Evolutionary conservation across 768 basidiomycete species (phyloP).

Genomic region (Mycena epipterygia): DNA sequence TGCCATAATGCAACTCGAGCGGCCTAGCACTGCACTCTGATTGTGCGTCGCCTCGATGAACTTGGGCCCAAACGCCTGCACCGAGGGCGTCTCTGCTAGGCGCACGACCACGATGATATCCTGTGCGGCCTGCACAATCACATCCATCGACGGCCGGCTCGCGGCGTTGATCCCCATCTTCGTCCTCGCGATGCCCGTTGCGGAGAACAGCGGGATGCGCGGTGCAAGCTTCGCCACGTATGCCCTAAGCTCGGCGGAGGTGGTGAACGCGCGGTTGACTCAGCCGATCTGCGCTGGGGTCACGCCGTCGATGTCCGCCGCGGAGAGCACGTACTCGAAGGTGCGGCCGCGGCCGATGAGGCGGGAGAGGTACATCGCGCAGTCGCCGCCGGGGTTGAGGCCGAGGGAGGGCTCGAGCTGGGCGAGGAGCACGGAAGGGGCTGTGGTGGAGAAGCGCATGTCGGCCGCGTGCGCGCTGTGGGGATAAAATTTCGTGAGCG

Average conservation of each 20-base stretch:
- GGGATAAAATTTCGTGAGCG: too few species aligned
- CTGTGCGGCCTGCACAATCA: constrained; percentile 12
- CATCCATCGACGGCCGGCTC: constrained; percentile 17
- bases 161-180: constrained; percentile 15
- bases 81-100: not conserved
- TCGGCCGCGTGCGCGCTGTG: not conserved
- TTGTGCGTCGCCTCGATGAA: constrained; percentile 2
- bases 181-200: not conserved
- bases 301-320: constrained; percentile 5
- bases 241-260: not conserved
- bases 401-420: constrained; percentile 19
- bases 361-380: constrained; percentile 12
- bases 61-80: not conserved
- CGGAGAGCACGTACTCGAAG: constrained; percentile 7
- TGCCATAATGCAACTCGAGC: not conserved
- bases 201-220: constrained; percentile 19
- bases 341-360: constrained; percentile 14
- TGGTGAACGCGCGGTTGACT: constrained; percentile 12
- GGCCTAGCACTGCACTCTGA: constrained; percentile 9
- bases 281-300: constrained; percentile 16
- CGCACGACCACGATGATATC: not conserved
- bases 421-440: constrained; percentile 1
- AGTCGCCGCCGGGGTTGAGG: constrained; percentile 9
- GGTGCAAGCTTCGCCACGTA: constrained; percentile 8
- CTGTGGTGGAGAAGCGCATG: constrained; percentile 10